A percentile compares a stretch with the other conserved stretches of the same genome.
phyloP scores from a whole-genome alignment of 208 protist genomes.

The Herpetomonas samuelpessoai region DNA sequence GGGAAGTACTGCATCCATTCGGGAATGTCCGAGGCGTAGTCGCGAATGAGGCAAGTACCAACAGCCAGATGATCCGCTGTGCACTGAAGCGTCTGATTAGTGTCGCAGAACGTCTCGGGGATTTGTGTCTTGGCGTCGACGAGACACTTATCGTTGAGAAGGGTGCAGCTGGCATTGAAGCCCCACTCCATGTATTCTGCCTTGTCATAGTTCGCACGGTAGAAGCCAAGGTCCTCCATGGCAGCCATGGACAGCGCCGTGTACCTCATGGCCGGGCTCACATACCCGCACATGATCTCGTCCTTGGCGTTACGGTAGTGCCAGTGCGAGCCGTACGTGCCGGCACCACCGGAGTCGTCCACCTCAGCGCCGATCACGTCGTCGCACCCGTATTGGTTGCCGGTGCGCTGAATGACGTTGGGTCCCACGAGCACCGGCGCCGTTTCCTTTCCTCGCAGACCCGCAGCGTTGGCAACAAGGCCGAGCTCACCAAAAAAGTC shows the following conservation, averaged over 20 bases:
- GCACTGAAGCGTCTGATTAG: constrained; percentile 6
- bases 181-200: constrained; percentile 59
- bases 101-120: constrained; percentile 34
- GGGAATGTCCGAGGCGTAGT: background rate
- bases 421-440: constrained; percentile 18
- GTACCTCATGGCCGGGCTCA: constrained; percentile 19
- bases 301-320: constrained; percentile 46
- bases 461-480: constrained; percentile 3
- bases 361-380: constrained; percentile 37
- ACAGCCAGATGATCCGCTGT: constrained; percentile 18
- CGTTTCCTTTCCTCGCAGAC: constrained; percentile 1
- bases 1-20: constrained; percentile 9
- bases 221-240: constrained; percentile 63
- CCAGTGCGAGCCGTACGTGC: constrained; percentile 63
- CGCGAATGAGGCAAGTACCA: constrained; percentile 16
- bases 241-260: constrained; percentile 55
- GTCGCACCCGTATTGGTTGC: constrained; percentile 46
- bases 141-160: constrained; percentile 24
- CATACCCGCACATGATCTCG: constrained; percentile 56
- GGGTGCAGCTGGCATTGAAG: constrained; percentile 32
- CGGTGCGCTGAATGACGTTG: constrained; percentile 16
- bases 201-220: constrained; percentile 38
- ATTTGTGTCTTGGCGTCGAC: constrained; percentile 15
- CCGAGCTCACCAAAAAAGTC: constrained; percentile 3
- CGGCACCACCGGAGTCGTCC: constrained; percentile 42